Base-by-base conservation (phyloP, 2,329 filamentous ascomycete genomes). In the Podosphaera fusca region DNA sequence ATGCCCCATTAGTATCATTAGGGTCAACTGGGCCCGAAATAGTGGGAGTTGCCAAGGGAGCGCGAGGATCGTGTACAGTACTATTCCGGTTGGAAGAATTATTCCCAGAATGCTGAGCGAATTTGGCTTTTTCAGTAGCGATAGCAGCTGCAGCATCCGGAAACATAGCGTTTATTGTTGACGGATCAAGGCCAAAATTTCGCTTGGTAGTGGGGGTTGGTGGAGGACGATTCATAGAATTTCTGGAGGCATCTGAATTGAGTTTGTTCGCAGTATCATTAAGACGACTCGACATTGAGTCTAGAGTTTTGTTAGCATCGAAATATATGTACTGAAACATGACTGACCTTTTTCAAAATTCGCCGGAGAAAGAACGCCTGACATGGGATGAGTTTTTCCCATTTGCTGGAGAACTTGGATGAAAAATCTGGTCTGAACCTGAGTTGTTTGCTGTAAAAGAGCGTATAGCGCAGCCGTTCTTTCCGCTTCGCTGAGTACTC, bases 331-430 rank as follows among this genome's bases (percentile, higher is more conserved):
- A n/a, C 7, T 45, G 30, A 36, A 38, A 45, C 6, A 14, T 4
- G 31, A 67, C 73, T 65, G 71, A 92, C 88, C 88, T 75, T 95
- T 96, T 68, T 96, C 92, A 70, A 96, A 95, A 67, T 88, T 94
- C 57, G 92, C 85, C 35, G 92, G 92, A 34, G 92, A 96, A 56
- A 98, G 72, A 42, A 98, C 84, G 56, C 90, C 87, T 40, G 90
- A 94, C 86, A 96, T 94, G 34, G 92, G 92, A 70, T 96, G 89
- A 66, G 83, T 94, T 73, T 95, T 95, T 61, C 89, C 89, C 92
- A 96, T 98, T 70, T 98, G 92, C 74, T 96, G 89, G 64, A 98
- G 75, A 52, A 98, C 88, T 71, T 96, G 90, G 64, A 96, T 96
- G 72, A 98, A 98, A 76, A 98, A 98, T 57, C 92, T 83, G 67